Conservation (phyloP, 2,329 filamentous ascomycete species). For the Aureobasidium zeae region DNA sequence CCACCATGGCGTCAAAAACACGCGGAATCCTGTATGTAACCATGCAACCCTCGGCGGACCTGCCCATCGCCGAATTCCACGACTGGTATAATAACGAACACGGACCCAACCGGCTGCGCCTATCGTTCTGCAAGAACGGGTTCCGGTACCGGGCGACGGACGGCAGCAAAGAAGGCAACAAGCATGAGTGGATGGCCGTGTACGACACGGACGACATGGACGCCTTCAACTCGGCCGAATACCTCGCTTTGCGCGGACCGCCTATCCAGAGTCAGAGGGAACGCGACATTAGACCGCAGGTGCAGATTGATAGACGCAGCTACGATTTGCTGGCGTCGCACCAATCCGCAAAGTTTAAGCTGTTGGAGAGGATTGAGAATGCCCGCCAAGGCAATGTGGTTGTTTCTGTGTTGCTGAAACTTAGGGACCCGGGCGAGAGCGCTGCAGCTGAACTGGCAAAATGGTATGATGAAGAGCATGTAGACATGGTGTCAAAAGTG, state of each 20-base stretch:
- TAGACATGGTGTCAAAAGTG: constrained; percentile 59
- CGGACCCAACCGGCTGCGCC: constrained; percentile 67
- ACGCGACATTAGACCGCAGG: constrained; percentile 35
- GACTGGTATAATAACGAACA: constrained; percentile 96
- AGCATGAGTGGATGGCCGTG: constrained; percentile 64
- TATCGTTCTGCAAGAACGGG: constrained; percentile 66
- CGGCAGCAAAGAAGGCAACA: constrained; percentile 28
- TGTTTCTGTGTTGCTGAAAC: constrained; percentile 51
- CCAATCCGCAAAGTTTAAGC: constrained; percentile 48
- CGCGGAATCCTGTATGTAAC: constrained; percentile 75
- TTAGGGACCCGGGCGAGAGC: constrained; percentile 47
- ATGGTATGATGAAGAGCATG: constrained; percentile 71
- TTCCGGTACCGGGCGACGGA: constrained; percentile 69
- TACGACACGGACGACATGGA: constrained; percentile 75
- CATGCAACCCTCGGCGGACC: constrained; percentile 64
- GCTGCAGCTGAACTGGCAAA: constrained; percentile 49
- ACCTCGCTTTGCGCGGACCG: constrained; percentile 54
- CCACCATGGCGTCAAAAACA: constrained; percentile 16
- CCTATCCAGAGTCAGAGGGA: constrained; percentile 50
- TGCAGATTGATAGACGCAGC: constrained; percentile 61
- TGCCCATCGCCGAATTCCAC: constrained; percentile 64
- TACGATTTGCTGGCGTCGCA: constrained; percentile 53
- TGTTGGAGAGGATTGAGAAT: constrained; percentile 51
- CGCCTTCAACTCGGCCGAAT: constrained; percentile 60
- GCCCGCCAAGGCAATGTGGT: constrained; percentile 52